Evolutionary conservation across 2,329 filamentous ascomycete genomes (phyloP).

Genomic region (Hyphodiscus sp.): DNA sequence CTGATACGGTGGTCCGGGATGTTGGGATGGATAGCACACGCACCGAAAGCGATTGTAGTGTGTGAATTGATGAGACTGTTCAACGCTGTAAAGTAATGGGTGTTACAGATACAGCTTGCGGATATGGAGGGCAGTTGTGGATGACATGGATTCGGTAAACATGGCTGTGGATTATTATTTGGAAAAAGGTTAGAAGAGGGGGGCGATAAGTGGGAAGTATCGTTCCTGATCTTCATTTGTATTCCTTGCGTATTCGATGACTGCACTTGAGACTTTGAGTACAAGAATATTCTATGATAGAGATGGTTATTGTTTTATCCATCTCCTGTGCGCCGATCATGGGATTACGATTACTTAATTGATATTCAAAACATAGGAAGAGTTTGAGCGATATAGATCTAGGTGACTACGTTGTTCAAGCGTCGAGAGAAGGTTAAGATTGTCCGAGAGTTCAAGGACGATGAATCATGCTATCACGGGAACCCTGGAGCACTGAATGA

Average conservation of each 20-base stretch:
- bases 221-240: background rate
- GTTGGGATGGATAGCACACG: background rate
- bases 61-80: constrained; percentile 5
- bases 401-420: too few relatives aligned
- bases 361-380: too few relatives aligned
- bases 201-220: background rate
- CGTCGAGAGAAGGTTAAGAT: too few relatives aligned
- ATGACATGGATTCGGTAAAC: background rate
- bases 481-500: too few relatives aligned
- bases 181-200: background rate
- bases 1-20: constrained; percentile 20
- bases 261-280: background rate
- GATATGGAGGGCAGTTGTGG: background rate
- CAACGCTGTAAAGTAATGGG: background rate
- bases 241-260: background rate
- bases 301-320: too few relatives aligned
- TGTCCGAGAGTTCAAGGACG: too few relatives aligned
- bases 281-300: background rate
- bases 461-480: too few relatives aligned
- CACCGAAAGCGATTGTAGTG: constrained; percentile 9
- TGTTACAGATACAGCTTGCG: background rate
- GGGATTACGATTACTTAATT: too few relatives aligned
- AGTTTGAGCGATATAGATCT: too few relatives aligned
- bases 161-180: background rate
- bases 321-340: too few relatives aligned